A percentile compares a stretch with the other conserved stretches of the same genome.
phyloP scores from a whole-genome alignment of 1,139 yeast species.

The Meyerozyma smithsonii region DNA sequence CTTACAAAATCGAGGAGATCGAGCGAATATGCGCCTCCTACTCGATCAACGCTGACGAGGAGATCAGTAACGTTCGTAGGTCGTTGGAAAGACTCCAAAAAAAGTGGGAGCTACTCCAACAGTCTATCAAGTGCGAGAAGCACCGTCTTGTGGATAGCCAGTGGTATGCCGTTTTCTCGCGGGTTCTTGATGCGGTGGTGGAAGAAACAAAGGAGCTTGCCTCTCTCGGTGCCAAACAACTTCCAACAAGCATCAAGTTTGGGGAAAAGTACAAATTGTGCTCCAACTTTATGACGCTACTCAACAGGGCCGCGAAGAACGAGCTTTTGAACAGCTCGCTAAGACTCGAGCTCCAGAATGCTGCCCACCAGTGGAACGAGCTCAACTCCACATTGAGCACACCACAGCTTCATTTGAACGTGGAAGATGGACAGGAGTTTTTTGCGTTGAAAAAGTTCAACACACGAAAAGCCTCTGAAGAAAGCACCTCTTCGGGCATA shows the following conservation, averaged over 20 bases:
- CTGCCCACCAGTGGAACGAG: constrained; percentile 30
- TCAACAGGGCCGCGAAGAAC: constrained; percentile 30
- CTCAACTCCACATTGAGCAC: constrained; percentile 18
- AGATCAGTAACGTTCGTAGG: neutral
- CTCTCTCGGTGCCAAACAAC: neutral
- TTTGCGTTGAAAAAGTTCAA: constrained; percentile 18
- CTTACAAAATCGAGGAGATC: constrained; percentile 47
- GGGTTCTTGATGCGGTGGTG: neutral
- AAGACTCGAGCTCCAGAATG: constrained; percentile 7
- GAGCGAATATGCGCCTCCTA: constrained; percentile 13
- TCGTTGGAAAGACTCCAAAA: neutral
- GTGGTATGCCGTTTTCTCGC: neutral
- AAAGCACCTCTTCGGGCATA: neutral
- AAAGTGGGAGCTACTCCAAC: neutral
- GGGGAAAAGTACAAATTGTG: constrained; percentile 27
- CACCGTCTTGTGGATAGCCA: neutral
- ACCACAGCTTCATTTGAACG: constrained; percentile 4
- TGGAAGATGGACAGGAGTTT: constrained; percentile 3
- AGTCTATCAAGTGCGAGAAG: constrained; percentile 3
- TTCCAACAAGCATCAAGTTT: constrained; percentile 9
- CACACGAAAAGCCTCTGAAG: constrained; percentile 7
- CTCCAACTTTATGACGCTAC: constrained; percentile 28
- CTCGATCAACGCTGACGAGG: neutral
- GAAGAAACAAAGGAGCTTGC: neutral
- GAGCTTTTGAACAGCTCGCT: constrained; percentile 16